A percentile compares a stretch with the other conserved stretches of the same genome.
phyloP scores from a whole-genome alignment of 1,284 basidiomycete genomes.

The Tylopilus sp. region DNA sequence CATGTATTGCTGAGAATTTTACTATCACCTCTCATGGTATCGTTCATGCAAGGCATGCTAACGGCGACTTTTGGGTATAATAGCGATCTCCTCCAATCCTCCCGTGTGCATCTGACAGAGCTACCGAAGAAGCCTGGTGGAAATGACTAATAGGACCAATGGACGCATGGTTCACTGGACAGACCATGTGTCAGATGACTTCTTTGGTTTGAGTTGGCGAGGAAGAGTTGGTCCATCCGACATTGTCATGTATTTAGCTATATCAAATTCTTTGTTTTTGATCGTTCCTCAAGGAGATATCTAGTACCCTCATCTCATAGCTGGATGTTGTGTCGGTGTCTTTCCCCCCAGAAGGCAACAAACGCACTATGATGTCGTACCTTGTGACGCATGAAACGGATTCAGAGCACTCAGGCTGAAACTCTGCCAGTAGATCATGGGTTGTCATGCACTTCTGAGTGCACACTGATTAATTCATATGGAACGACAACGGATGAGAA shows the following conservation, averaged over 20 bases:
- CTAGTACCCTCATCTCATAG: too few relatives aligned
- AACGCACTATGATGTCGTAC: too few relatives aligned
- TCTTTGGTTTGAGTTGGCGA: constrained; percentile 1
- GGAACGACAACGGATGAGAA: too few relatives aligned
- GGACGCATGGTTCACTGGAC: constrained; percentile 4
- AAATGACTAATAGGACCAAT: constrained; percentile 8
- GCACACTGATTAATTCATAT: too few relatives aligned
- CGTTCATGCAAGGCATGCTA: constrained; percentile 6
- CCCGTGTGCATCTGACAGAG: constrained; percentile 41
- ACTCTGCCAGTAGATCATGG: too few relatives aligned
- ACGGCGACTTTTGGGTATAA: constrained; percentile 10
- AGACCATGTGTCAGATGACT: constrained; percentile 1
- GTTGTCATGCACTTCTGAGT: too few relatives aligned
- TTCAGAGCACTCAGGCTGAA: too few relatives aligned
- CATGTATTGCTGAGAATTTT: neutral
- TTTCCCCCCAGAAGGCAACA: too few relatives aligned
- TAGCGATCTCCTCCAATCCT: constrained; percentile 44
- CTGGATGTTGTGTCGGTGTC: too few relatives aligned
- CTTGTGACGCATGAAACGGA: too few relatives aligned
- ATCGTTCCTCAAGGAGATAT: neutral
- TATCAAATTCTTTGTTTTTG: constrained; percentile 4
- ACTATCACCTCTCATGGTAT: constrained; percentile 2
- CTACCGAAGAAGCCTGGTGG: constrained; percentile 12
- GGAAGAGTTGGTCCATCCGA: constrained; percentile 7
- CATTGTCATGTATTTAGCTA: constrained; percentile 13